Percentiles rank a stretch among this genome's conserved stretches.
These are phyloP conservation scores for Strobilomyces confusus DNA, from an alignment of 768 basidiomycete species.

Conservation along the genomic window DNA sequence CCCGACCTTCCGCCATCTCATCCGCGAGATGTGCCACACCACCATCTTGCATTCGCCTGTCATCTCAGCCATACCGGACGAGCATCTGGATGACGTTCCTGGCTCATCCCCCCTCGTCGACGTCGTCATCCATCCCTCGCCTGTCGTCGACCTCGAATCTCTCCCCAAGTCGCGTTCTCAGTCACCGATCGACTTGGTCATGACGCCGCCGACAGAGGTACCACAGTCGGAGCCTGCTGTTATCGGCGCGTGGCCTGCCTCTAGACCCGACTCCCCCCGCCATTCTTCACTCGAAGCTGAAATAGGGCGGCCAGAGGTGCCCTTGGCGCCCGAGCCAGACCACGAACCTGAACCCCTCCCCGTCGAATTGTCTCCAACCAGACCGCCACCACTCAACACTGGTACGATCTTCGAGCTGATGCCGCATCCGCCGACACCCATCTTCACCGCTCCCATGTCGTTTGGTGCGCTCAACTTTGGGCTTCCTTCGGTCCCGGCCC, in stretches of 20 bases:
- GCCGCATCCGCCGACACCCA: constrained; percentile 13
- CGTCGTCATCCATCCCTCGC: constrained; percentile 11
- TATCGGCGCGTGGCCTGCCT: constrained; percentile 43
- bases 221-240: constrained; percentile 34
- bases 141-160: constrained; percentile 16
- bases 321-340: not conserved
- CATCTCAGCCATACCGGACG: constrained; percentile 9
- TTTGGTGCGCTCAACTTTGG: constrained; percentile 20
- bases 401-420: constrained; percentile 12
- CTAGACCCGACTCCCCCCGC: constrained; percentile 33
- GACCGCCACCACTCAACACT: constrained; percentile 10
- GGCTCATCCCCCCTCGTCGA: constrained; percentile 6
- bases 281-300: constrained; percentile 15
- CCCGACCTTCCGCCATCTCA: constrained; percentile 30
- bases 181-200: constrained; percentile 48
- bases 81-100: constrained; percentile 8
- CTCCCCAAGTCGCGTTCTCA: constrained; percentile 34
- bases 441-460: constrained; percentile 16
- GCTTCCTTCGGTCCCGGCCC: constrained; percentile 12
- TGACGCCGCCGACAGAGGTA: constrained; percentile 25
- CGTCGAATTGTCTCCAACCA: constrained; percentile 2
- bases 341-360: constrained; percentile 5
- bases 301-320: constrained; percentile 5
- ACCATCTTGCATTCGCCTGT: constrained; percentile 7
- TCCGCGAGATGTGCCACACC: constrained; percentile 25